These are phyloP conservation scores for Diaporthe ampelina DNA, from an alignment of 2,329 filamentous ascomycete species.

Conservation along the genomic window DNA sequence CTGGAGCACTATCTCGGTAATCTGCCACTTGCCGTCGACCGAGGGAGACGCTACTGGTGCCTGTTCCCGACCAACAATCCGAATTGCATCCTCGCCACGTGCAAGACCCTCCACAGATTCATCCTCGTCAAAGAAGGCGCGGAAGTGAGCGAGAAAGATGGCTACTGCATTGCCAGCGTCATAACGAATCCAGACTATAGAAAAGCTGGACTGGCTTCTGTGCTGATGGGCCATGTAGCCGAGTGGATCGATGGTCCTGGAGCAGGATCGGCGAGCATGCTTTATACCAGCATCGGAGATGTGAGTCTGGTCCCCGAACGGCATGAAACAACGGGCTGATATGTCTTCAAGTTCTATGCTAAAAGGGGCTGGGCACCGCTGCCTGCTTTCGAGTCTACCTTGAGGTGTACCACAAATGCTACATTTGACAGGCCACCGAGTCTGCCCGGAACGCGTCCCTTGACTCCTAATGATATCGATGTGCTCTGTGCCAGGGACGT, in stretches of 20 bases:
- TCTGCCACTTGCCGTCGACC: not conserved
- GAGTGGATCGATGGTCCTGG: constrained; percentile 23
- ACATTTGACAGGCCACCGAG: not conserved
- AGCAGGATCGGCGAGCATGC: constrained; percentile 11
- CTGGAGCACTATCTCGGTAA: constrained; percentile 18
- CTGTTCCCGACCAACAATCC: constrained; percentile 9
- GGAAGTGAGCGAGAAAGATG: not conserved
- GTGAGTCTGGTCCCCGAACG: not conserved
- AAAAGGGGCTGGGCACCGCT: constrained; percentile 15
- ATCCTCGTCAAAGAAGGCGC: not conserved
- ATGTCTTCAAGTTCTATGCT: not conserved
- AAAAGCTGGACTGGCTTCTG: constrained; percentile 10
- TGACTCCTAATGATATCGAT: not conserved
- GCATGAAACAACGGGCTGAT: not conserved
- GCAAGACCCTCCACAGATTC: constrained; percentile 28
- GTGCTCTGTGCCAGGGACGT: not conserved
- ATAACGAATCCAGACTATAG: constrained; percentile 15
- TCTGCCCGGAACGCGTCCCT: not conserved
- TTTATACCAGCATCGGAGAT: constrained; percentile 25
- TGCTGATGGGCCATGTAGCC: constrained; percentile 3
- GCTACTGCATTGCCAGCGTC: constrained; percentile 28
- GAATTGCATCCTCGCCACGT: constrained; percentile 20
- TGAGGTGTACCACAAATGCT: not conserved
- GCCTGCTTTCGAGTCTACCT: constrained; percentile 1
- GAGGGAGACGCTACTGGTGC: constrained; percentile 13